phyloP scores from a whole-genome alignment of 2,329 filamentous ascomycete genomes.

The Colletotrichum noveboracense region DNA sequence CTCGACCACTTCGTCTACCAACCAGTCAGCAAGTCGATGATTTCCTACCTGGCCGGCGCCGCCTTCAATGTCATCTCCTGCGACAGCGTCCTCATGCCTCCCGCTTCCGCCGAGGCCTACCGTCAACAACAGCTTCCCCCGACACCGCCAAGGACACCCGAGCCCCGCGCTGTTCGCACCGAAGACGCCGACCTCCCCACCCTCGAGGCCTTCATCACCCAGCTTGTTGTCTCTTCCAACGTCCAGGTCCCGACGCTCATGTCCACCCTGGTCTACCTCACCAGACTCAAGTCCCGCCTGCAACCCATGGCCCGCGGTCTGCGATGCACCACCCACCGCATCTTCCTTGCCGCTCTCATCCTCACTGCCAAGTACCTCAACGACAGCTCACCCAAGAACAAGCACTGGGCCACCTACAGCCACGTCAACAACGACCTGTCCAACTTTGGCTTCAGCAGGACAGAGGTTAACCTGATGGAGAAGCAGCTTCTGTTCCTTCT shows the following conservation, averaged over 20 bases:
- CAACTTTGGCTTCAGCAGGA: constrained; percentile 89
- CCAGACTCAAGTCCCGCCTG: constrained; percentile 80
- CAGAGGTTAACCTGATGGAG: constrained; percentile 99
- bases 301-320: constrained; percentile 96
- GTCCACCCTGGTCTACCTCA: constrained; percentile 94
- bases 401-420: constrained; percentile 98
- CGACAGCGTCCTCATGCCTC: constrained; percentile 65
- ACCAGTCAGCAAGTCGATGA: constrained; percentile 78
- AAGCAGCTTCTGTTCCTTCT: constrained; percentile 95
- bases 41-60: constrained; percentile 75
- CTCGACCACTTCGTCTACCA: constrained; percentile 82
- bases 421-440: constrained; percentile 68
- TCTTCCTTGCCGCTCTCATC: constrained; percentile 90
- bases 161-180: constrained; percentile 46
- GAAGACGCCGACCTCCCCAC: constrained; percentile 71
- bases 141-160: constrained; percentile 57
- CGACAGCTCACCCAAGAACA: constrained; percentile 99
- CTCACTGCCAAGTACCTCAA: constrained; percentile 96
- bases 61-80: constrained; percentile 82
- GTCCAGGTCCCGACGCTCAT: constrained; percentile 97
- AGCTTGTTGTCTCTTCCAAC: constrained; percentile 89
- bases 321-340: constrained; percentile 94
- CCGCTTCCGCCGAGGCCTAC: constrained; percentile 40
- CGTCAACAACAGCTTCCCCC: constrained; percentile 42
- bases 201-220: constrained; percentile 89